These are phyloP conservation scores for Cercis canadensis DNA, from an alignment of 306 rosid genomes.

Conservation along the genomic window DNA sequence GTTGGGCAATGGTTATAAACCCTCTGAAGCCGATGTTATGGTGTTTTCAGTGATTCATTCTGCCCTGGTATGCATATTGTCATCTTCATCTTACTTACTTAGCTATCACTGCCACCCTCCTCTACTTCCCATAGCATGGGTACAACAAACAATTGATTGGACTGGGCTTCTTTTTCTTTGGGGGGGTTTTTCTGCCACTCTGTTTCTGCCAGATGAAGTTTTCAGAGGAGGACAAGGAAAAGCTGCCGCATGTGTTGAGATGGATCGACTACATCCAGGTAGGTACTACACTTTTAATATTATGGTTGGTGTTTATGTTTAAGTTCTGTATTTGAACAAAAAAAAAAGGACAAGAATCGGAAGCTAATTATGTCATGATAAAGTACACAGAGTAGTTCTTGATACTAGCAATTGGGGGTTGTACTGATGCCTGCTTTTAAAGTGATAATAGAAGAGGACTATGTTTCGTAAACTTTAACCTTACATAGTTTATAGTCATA, in stretches of 20 bases:
- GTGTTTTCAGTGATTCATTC: conserved; percentile 81
- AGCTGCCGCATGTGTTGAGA: conserved; percentile 76
- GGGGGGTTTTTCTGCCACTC: too few species aligned
- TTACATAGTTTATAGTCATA: not conserved
- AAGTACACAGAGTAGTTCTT: conserved; percentile 18
- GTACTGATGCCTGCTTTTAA: conserved; percentile 14
- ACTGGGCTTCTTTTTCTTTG: not conserved
- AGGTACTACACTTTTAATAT: conserved; percentile 25
- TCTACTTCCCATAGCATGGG: too few species aligned
- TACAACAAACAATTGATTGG: conserved; percentile 1
- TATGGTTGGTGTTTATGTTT: not conserved
- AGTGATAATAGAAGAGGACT: conserved; percentile 10
- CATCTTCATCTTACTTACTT: not conserved
- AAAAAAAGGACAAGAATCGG: not conserved
- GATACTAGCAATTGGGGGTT: not conserved
- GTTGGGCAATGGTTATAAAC: conserved; percentile 71
- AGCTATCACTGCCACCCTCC: not conserved
- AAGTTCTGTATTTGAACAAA: conserved; percentile 1
- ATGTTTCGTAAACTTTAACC: not conserved
- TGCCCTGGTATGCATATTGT: conserved; percentile 61
- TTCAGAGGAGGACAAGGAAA: conserved; percentile 57
- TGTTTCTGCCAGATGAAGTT: conserved; percentile 69
- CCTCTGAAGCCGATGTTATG: conserved; percentile 76
- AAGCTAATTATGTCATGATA: conserved; percentile 4
- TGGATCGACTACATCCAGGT: conserved; percentile 93